phyloP scores from a whole-genome alignment of 2,329 filamentous ascomycete genomes.

The Xylariales sp. region DNA sequence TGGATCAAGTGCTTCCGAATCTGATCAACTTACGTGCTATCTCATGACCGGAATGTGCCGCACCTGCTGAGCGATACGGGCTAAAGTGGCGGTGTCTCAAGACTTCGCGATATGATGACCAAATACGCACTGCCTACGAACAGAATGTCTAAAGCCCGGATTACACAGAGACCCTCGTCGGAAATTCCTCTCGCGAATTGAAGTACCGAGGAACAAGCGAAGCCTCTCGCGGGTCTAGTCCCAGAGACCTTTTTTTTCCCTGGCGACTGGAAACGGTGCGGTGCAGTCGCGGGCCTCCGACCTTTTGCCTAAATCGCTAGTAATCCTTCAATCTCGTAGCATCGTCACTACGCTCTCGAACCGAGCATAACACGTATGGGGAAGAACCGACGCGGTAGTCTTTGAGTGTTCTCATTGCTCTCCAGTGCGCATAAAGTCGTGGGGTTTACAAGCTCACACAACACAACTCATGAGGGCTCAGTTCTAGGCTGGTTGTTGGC shows the following conservation, averaged over 20 bases:
- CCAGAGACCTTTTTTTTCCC: conserved; percentile 34
- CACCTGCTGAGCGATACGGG: conserved; percentile 14
- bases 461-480: conserved; percentile 2
- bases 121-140: conserved; percentile 18
- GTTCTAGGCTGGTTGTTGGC: conserved; percentile 6
- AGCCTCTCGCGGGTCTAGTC: conserved; percentile 25
- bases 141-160: not conserved
- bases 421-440: conserved; percentile 3
- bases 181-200: not conserved
- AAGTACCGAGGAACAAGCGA: conserved; percentile 13
- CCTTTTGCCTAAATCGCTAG: conserved; percentile 47
- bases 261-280: conserved; percentile 28
- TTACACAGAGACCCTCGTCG: conserved; percentile 2
- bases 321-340: conserved; percentile 39
- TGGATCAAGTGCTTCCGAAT: conserved; percentile 36
- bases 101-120: conserved; percentile 7
- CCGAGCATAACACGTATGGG: not conserved
- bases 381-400: conserved; percentile 3
- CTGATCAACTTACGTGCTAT: conserved; percentile 18
- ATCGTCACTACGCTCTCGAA: conserved; percentile 8
- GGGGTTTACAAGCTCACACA: conserved; percentile 5
- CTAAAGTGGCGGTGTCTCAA: conserved; percentile 24
- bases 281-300: conserved; percentile 40
- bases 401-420: not conserved
- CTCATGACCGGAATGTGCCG: conserved; percentile 22